phyloP scores from a whole-genome alignment of 2,329 filamentous ascomycete species.

The Thielaviopsis ethacetica region DNA sequence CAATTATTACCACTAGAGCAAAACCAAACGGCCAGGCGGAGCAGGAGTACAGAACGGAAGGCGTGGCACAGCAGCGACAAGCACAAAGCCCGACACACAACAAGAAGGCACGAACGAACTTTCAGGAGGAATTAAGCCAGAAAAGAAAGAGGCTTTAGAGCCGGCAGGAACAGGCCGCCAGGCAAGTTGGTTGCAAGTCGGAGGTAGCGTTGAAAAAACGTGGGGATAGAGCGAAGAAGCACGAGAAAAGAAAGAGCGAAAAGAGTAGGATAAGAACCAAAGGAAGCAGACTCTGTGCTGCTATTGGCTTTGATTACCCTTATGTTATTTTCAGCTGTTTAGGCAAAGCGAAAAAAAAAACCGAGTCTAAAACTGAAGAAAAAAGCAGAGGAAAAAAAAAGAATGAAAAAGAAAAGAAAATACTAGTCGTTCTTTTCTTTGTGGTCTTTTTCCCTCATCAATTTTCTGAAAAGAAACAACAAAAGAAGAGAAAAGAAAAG shows the following conservation, averaged over 20 bases:
- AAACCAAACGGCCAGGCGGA: not conserved
- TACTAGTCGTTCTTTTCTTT: too few species aligned
- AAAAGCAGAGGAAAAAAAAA: constrained; percentile 14
- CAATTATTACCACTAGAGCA: not conserved
- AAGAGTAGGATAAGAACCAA: not conserved
- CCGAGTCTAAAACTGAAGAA: constrained; percentile 13
- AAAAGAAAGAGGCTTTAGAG: not conserved
- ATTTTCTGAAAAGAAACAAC: not conserved
- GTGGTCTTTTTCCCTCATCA: too few species aligned
- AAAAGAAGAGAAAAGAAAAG: not conserved
- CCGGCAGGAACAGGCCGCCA: not conserved
- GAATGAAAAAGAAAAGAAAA: not conserved
- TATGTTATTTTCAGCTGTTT: not conserved
- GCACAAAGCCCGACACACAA: not conserved
- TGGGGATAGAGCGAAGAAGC: not conserved
- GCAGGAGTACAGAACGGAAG: not conserved
- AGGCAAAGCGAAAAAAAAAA: constrained; percentile 2
- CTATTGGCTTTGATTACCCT: not conserved
- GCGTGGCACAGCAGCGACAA: constrained; percentile 1
- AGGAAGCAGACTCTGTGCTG: not conserved
- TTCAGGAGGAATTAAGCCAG: too few species aligned
- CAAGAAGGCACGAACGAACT: too few species aligned
- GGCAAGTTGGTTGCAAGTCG: not conserved
- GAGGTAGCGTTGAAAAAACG: constrained; percentile 1
- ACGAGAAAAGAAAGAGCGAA: constrained; percentile 2